Conservation (phyloP, 129 eudicot species). For the Saposhnikovia divaricata region DNA sequence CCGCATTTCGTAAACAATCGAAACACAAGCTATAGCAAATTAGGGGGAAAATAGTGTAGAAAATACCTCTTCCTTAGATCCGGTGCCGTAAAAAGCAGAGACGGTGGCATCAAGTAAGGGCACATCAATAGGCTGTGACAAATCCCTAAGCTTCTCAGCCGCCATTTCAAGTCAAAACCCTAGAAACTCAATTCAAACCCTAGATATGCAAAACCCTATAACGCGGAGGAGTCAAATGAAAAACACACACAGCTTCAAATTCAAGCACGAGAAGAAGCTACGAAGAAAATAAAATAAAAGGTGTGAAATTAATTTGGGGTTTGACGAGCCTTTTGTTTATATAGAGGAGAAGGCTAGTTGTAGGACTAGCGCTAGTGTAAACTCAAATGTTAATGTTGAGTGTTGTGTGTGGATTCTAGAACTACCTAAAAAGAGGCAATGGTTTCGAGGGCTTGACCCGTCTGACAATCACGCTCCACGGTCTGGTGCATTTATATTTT, state of each 20-base stretch:
- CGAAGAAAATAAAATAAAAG: too few species aligned
- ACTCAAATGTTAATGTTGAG: too few species aligned
- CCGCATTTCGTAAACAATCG: background rate
- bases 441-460: too few species aligned
- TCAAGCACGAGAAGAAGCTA: constrained; percentile 37
- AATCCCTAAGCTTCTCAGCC: constrained; percentile 89
- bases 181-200: background rate
- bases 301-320: too few species aligned
- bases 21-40: background rate
- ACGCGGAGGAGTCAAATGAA: background rate
- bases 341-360: too few species aligned
- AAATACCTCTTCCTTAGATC: constrained; percentile 84
- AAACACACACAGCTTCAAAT: constrained; percentile 56
- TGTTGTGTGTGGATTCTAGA: too few species aligned
- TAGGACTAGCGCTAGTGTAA: too few species aligned
- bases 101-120: constrained; percentile 86
- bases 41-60: background rate
- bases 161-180: constrained; percentile 44
- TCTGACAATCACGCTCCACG: too few species aligned
- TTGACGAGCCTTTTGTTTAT: too few species aligned
- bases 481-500: too few species aligned
- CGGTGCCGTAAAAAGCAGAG: constrained; percentile 94
- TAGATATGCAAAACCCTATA: background rate
- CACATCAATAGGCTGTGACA: constrained; percentile 85
- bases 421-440: too few species aligned